These are phyloP conservation scores for Lactarius evosmus DNA, from an alignment of 768 basidiomycete species.

Conservation along the genomic window DNA sequence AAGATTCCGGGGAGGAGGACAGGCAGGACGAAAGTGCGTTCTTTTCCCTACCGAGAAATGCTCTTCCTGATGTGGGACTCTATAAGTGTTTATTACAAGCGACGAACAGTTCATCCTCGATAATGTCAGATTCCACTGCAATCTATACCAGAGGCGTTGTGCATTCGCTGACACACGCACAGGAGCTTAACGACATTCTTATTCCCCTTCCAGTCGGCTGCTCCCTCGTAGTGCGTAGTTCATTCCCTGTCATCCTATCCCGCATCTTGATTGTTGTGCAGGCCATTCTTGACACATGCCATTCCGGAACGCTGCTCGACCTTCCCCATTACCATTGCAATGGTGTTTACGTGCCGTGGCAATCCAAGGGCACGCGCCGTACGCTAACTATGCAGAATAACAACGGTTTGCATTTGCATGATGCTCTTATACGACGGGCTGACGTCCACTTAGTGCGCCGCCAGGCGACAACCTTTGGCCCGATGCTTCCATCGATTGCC, in stretches of 20 bases:
- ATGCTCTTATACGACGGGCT: neutral
- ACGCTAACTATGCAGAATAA: constrained; percentile 25
- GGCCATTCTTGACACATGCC: constrained; percentile 32
- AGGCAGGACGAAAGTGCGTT: constrained; percentile 30
- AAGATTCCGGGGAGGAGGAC: constrained; percentile 27
- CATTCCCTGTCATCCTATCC: neutral
- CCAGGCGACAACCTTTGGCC: constrained; percentile 6
- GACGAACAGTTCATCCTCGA: constrained; percentile 29
- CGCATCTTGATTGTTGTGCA: neutral
- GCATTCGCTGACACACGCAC: neutral
- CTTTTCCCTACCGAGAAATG: no score
- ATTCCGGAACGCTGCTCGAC: constrained; percentile 32
- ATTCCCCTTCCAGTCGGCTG: constrained; percentile 28
- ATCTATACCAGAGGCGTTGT: neutral
- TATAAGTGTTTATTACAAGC: constrained; percentile 17
- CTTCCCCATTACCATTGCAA: constrained; percentile 32
- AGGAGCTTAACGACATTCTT: constrained; percentile 20
- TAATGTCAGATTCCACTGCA: constrained; percentile 23
- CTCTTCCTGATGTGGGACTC: neutral
- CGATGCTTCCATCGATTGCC: neutral
- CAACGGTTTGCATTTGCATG: constrained; percentile 16
- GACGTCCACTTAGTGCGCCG: constrained; percentile 15
- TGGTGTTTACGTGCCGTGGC: constrained; percentile 30
- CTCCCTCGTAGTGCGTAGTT: constrained; percentile 23
- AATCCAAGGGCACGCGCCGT: constrained; percentile 29